Percentiles rank a stretch among this genome's conserved stretches.
phyloP scores from a whole-genome alignment of 805 yeast species.

The Wickerhamiella allomyrinae region DNA sequence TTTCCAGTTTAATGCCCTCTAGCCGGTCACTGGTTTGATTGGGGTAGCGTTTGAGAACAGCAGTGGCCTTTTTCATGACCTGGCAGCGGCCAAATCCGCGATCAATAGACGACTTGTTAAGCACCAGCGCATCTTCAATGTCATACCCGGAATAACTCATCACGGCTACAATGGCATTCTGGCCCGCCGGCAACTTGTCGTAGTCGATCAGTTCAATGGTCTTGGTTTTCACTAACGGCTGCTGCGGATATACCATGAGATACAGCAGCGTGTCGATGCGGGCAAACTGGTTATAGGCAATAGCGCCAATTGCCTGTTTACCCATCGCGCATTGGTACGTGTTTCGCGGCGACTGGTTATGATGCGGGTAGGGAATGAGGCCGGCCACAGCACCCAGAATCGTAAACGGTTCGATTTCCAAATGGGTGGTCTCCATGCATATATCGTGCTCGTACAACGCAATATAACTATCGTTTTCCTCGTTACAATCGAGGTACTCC shows the following conservation, averaged over 20 bases:
- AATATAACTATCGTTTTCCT: constrained; percentile 86
- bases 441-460: constrained; percentile 73
- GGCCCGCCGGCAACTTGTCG: constrained; percentile 96
- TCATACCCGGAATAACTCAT: constrained; percentile 99
- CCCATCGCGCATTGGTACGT: constrained; percentile 95
- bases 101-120: constrained; percentile 85
- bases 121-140: constrained; percentile 95
- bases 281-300: constrained; percentile 90
- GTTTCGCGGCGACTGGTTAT: constrained; percentile 83
- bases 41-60: constrained; percentile 79
- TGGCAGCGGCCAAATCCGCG: constrained; percentile 98
- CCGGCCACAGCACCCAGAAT: constrained; percentile 89
- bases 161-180: constrained; percentile 96
- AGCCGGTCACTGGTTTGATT: constrained; percentile 86
- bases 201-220: constrained; percentile 91
- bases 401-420: constrained; percentile 92
- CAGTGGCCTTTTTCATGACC: constrained; percentile 81
- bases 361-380: constrained; percentile 82
- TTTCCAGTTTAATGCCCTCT: constrained; percentile 77
- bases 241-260: constrained; percentile 97
- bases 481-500: constrained; percentile 92
- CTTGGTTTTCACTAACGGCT: constrained; percentile 96
- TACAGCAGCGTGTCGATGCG: constrained; percentile 89
- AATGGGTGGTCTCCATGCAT: constrained; percentile 52
- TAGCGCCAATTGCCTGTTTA: constrained; percentile 99